Conservation (phyloP, 768 basidiomycete genomes). For the Clathrus columnatus region DNA sequence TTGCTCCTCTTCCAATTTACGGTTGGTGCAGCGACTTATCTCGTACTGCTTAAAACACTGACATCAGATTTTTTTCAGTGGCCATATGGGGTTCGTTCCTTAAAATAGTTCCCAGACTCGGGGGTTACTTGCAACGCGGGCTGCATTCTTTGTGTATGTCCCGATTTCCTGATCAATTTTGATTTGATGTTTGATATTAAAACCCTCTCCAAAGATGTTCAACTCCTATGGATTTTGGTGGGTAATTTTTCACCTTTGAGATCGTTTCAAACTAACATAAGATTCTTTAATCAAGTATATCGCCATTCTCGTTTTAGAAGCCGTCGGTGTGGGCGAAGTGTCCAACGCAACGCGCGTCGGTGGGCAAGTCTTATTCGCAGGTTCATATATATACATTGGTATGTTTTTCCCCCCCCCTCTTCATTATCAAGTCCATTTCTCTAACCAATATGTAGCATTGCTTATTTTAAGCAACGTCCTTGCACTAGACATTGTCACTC, state of each 20-base stretch:
- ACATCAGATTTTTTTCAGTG: not conserved
- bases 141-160: not conserved
- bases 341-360: not conserved
- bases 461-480: not conserved
- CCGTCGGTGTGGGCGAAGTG: not conserved
- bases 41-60: not conserved
- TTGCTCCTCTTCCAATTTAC: not conserved
- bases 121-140: not conserved
- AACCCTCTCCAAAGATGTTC: not conserved
- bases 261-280: not conserved
- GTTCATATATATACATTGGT: not conserved
- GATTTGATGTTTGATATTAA: not conserved
- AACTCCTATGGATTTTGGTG: not conserved
- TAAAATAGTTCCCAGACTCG: not conserved
- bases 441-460: not conserved
- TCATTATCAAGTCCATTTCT: too few species aligned
- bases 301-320: not conserved
- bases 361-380: not conserved
- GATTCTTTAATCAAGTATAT: not conserved
- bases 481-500: not conserved
- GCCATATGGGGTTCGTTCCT: not conserved
- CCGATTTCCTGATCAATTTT: not conserved
- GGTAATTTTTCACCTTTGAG: not conserved
- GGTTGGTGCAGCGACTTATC: not conserved
- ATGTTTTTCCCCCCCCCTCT: not conserved